Base-by-base conservation (phyloP, 306 rosid species). In the Purshia tridentata region DNA sequence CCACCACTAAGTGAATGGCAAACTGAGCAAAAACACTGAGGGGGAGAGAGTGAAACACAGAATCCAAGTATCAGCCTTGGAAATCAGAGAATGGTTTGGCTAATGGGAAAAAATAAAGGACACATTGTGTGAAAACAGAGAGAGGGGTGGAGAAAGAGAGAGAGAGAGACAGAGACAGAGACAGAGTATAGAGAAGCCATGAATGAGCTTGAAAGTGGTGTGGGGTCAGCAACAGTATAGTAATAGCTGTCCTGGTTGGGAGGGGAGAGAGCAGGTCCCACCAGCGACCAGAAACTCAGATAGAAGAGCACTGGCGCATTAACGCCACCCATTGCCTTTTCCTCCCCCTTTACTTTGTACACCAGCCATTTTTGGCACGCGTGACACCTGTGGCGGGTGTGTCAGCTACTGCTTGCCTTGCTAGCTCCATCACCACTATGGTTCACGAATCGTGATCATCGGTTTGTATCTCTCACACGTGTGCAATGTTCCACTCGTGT, bases 201-300 rank as follows among this genome's bases (percentile, higher is more conserved):
- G 90, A 86, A 81, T 85, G 88, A 86, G 83, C 68, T 85, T 85
- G 50, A 75, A 86, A 84, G 81, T 53, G 65, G 78, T 67, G 92
- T 86, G 87, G 90, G 96, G 86, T 80, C 88, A 39, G 70, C 41
- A 74, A 81, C 82, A 76, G 86, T 19, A 40, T 72, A 80, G 83
- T 83, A 84, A 81, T 89, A 87, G 98, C 93, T 87, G 90, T 81
- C 76, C 12, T 63, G 72, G 57, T 42, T 20, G 13, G 47, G 74
- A 57, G 69, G 29, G 72, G 48, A 18, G 53, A 49, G 65, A 66
- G 74, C 69, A 82, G 87, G 75, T 76, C 84, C 88, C 86, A 83
- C 80, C 82, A 55, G 1, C 58, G 73, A 65, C 18, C 41, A 67
- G 65, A 37, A 75, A 78, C 76, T 65, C 63, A 71, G 81, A 75